These are phyloP conservation scores for Plasmodium falciparum DNA, from an alignment of 169 alveolate genomes.

Conservation along the genomic window DNA sequence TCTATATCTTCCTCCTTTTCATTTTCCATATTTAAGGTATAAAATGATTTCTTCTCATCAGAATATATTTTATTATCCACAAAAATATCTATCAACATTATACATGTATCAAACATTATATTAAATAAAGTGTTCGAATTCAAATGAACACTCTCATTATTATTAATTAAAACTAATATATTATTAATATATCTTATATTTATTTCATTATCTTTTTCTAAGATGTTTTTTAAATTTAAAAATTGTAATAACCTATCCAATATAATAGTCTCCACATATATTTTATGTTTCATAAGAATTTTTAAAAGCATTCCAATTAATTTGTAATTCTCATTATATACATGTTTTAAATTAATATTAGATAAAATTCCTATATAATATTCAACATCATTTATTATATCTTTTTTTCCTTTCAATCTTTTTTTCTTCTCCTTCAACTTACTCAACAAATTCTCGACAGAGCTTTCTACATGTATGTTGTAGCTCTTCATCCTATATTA, in stretches of 20 bases:
- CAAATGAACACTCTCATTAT: slow-evolving; percentile 7
- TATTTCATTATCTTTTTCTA: slow-evolving; percentile 26
- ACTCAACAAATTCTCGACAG: slow-evolving; percentile 12
- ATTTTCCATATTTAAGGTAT: slow-evolving; percentile 1
- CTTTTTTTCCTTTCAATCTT: slow-evolving; percentile 6
- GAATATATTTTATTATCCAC: slow-evolving; percentile 14
- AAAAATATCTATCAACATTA: slow-evolving; percentile 20
- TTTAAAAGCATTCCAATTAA: slow-evolving; percentile 24
- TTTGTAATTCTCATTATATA: slow-evolving; percentile 39
- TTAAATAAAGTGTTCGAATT: slow-evolving; percentile 42
- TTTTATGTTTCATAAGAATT: slow-evolving; percentile 2
- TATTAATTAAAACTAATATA: slow-evolving; percentile 28
- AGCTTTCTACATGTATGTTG: neutral
- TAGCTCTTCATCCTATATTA: neutral
- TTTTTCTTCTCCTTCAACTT: slow-evolving; percentile 9
- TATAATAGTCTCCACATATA: slow-evolving; percentile 34
- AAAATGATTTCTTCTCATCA: neutral
- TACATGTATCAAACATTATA: slow-evolving; percentile 12
- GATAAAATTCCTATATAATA: slow-evolving; percentile 45
- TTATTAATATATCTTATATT: slow-evolving; percentile 31
- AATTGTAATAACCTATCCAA: slow-evolving; percentile 21
- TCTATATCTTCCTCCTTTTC: neutral
- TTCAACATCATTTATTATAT: slow-evolving; percentile 20
- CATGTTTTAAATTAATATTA: slow-evolving; percentile 59
- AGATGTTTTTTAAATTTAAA: slow-evolving; percentile 33